A percentile compares a stretch with the other conserved stretches of the same genome.
phyloP scores from a whole-genome alignment of 192 early-diverging fungal species.

The Coemansia sp. region DNA sequence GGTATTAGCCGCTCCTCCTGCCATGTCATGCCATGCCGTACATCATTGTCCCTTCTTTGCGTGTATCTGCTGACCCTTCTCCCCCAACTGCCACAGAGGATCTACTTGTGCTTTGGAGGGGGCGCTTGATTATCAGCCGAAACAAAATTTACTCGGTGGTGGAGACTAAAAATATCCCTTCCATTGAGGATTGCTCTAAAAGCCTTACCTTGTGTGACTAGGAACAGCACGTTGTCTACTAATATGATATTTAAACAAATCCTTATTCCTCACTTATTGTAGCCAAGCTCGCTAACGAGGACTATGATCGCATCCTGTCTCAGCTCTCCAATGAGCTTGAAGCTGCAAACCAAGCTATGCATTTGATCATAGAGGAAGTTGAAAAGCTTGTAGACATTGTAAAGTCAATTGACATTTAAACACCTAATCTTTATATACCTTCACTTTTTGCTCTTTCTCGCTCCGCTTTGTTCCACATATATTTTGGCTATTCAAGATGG shows the following conservation, averaged over 20 bases:
- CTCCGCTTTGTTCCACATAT: neutral
- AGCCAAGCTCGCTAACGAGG: conserved; percentile 18
- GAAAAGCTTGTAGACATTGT: conserved; percentile 47
- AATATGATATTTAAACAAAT: neutral
- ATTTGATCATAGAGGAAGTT: conserved; percentile 42
- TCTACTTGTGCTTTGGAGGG: neutral
- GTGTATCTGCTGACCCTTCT: neutral
- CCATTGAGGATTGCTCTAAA: neutral
- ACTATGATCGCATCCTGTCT: conserved; percentile 33
- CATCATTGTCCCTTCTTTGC: neutral
- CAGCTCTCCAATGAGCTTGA: conserved; percentile 47
- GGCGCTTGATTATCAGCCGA: neutral
- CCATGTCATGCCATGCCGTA: conserved; percentile 4
- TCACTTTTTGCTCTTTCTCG: neutral
- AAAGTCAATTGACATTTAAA: conserved; percentile 35
- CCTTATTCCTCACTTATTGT: conserved; percentile 10
- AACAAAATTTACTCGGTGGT: conserved; percentile 1
- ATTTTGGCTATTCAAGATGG: no score
- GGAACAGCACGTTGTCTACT: neutral
- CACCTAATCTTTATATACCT: neutral
- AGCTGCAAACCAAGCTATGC: conserved; percentile 35
- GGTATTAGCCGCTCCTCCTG: conserved; percentile 3
- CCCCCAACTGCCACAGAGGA: conserved; percentile 3
- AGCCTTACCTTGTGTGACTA: neutral
- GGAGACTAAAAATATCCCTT: neutral